Evolutionary conservation across 106 monocot genomes (phyloP).

Genomic region (Cymbidium sinense): DNA sequence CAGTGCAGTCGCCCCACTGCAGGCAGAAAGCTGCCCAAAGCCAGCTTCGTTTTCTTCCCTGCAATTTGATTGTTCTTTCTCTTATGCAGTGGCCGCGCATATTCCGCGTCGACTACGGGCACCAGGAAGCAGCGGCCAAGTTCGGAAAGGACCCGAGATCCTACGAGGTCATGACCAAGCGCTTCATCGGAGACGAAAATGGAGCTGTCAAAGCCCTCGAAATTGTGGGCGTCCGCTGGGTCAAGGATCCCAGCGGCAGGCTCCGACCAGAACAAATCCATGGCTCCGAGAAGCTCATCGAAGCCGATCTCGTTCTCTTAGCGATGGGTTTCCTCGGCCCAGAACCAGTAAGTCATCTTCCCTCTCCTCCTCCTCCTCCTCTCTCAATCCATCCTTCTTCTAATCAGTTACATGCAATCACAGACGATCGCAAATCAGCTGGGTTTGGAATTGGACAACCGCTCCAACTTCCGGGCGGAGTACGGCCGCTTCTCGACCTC

Average conservation of each 20-base stretch:
- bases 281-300: constrained; percentile 75
- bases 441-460: constrained; percentile 66
- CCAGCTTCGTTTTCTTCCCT: not conserved
- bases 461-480: constrained; percentile 93
- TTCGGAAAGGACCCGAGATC: constrained; percentile 95
- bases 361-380: not conserved
- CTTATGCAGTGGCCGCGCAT: constrained; percentile 80
- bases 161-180: constrained; percentile 85
- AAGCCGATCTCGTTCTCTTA: constrained; percentile 84
- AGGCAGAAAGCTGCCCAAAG: no score
- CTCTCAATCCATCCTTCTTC: not conserved
- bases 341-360: constrained; percentile 48
- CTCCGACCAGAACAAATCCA: constrained; percentile 66
- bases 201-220: constrained; percentile 83
- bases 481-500: constrained; percentile 82
- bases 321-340: constrained; percentile 99
- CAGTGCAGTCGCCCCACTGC: no score
- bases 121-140: constrained; percentile 83
- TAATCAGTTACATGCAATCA: not conserved
- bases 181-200: constrained; percentile 84
- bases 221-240: constrained; percentile 66
- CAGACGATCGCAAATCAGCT: constrained; percentile 76
- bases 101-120: constrained; percentile 95
- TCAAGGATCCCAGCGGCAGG: constrained; percentile 64
- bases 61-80: not conserved